Base-by-base conservation (phyloP, 2,329 filamentous ascomycete genomes). In the Phaeomoniella chlamydospora region DNA sequence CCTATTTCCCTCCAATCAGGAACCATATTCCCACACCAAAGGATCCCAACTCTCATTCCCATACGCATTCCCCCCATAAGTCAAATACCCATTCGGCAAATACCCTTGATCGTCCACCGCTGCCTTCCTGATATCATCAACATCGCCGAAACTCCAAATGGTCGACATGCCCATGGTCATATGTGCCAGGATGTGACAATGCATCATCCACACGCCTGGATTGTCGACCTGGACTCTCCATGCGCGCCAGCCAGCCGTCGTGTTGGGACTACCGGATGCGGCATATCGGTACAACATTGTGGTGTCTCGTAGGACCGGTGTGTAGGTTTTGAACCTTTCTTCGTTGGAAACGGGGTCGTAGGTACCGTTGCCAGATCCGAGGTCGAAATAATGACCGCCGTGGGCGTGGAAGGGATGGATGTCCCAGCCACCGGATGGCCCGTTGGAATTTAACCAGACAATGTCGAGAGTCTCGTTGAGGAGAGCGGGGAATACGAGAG, bases 281-380 rank as follows among this genome's bases (percentile, higher is more conserved):
- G 50, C 52, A 42, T 77, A 79, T 2, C 67, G 53, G 42, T 74
- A 73, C 3, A 79, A 54, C 42, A 72, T 64, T 2, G 70, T 74
- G 0, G 62, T 67, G 36, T 67, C 64, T 4, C 67, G 50, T 18
- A 46, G 42, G 3, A 62, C 55, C 1, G 64, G 64, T 4, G 46
- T 54, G 31, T 59, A 58, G 44, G 18, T 1, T 45, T 49, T 37
- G 18, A 68, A 46, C 36, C 48, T 57, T 33, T 43, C 44, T 37
- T 67, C 62, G 32, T 67, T 65, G 3, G 45, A 57, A 0, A 45
- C 47, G 3, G 57, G 45, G 39, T 67, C 51, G 46, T 65, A 68
- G 0, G 53, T 52, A 1, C 64, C 65, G 17, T 61, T 54, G 2
- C 65, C 65, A 33, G 53, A 53, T 3, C 65, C 65, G 12, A 62